These are phyloP conservation scores for Calonectria pteridis DNA, from an alignment of 2,329 filamentous ascomycete genomes.

Conservation along the genomic window DNA sequence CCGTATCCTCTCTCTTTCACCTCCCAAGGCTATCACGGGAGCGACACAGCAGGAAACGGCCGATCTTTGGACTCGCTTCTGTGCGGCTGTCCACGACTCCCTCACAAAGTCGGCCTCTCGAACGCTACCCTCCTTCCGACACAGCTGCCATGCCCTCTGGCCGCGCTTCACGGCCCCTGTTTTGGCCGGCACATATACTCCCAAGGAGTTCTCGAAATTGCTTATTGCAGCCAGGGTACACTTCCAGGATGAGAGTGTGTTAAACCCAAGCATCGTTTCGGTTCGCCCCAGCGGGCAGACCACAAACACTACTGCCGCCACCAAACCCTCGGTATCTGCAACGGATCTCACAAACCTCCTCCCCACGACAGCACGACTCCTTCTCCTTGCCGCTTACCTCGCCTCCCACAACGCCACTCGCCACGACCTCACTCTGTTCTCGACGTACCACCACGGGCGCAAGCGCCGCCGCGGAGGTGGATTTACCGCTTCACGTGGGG, in stretches of 20 bases:
- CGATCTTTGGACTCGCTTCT: constrained; percentile 85
- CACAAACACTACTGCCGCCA: not conserved
- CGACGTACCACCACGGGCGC: constrained; percentile 72
- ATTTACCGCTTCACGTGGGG: constrained; percentile 48
- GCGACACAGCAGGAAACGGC: constrained; percentile 66
- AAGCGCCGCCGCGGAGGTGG: constrained; percentile 64
- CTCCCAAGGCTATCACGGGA: constrained; percentile 60
- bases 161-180: constrained; percentile 85
- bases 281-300: constrained; percentile 33
- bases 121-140: constrained; percentile 79
- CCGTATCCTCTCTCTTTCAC: constrained; percentile 75
- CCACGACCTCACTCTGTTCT: constrained; percentile 82
- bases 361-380: constrained; percentile 78
- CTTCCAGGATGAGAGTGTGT: constrained; percentile 79
- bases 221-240: constrained; percentile 77
- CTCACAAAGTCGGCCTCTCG: constrained; percentile 84
- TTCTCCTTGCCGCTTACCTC: constrained; percentile 83
- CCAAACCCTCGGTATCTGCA: constrained; percentile 35
- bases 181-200: constrained; percentile 76
- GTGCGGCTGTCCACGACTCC: constrained; percentile 87
- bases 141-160: constrained; percentile 83
- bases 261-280: constrained; percentile 73
- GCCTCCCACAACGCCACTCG: constrained; percentile 83
- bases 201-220: constrained; percentile 87
- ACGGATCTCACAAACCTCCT: constrained; percentile 69